Conservation (phyloP, 208 protist species). For the Acanthamoeba healyi region DNA sequence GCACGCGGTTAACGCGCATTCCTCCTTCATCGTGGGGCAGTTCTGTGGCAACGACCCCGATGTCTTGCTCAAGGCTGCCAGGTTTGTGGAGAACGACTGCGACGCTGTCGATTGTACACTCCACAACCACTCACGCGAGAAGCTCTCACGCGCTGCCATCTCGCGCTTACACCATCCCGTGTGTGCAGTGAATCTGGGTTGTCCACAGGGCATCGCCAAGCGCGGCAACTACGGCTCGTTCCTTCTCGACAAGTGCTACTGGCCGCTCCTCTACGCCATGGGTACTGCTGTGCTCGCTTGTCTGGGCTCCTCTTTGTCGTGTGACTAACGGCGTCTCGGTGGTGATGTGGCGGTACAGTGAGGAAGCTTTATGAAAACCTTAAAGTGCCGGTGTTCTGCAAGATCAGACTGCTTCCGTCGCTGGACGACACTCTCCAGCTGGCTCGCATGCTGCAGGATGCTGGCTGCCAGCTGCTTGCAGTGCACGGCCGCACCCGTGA, state of each 20-base stretch:
- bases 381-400: constrained; percentile 85
- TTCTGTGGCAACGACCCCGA: constrained; percentile 89
- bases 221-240: constrained; percentile 85
- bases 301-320: neutral
- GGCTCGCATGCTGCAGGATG: constrained; percentile 81
- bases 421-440: constrained; percentile 80
- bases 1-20: too few relatives aligned
- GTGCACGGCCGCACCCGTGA: constrained; percentile 85
- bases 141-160: neutral
- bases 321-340: too few relatives aligned
- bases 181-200: constrained; percentile 67
- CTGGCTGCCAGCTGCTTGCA: constrained; percentile 81
- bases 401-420: constrained; percentile 82
- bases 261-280: constrained; percentile 73
- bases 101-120: constrained; percentile 86
- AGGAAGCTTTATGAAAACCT: constrained; percentile 81
- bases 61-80: constrained; percentile 86
- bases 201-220: constrained; percentile 76
- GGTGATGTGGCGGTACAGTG: too few relatives aligned
- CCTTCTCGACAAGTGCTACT: constrained; percentile 77
- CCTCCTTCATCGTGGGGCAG: too few relatives aligned
- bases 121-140: neutral
- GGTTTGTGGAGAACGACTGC: constrained; percentile 87
- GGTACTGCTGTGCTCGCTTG: neutral
- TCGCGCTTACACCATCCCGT: too few relatives aligned